Evolutionary conservation across 2,329 filamentous ascomycete species (phyloP).

Genomic region (Huntiella decipiens): DNA sequence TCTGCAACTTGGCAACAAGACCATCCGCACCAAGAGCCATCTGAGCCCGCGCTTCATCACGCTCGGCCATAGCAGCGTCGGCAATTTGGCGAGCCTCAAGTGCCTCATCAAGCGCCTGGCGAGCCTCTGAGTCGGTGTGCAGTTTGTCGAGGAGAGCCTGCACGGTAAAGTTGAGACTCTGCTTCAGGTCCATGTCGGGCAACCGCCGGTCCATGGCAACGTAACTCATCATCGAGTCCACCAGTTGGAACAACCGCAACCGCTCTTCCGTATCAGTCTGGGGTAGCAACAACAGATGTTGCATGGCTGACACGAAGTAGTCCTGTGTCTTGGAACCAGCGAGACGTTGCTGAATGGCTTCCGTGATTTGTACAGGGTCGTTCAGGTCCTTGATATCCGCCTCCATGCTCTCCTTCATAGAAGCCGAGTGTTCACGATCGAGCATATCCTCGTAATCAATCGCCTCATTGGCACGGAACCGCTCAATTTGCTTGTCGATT

Average conservation of each 20-base stretch:
- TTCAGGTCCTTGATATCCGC: slow-evolving; percentile 79
- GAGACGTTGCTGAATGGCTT: slow-evolving; percentile 75
- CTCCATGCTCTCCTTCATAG: slow-evolving; percentile 73
- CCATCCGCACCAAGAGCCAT: slow-evolving; percentile 86
- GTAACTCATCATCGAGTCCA: slow-evolving; percentile 97
- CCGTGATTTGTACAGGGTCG: slow-evolving; percentile 81
- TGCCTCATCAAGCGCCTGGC: slow-evolving; percentile 80
- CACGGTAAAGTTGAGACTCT: slow-evolving; percentile 92
- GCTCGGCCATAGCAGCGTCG: slow-evolving; percentile 86
- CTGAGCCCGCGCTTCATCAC: slow-evolving; percentile 81
- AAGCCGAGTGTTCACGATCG: slow-evolving; percentile 64
- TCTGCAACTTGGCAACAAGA: slow-evolving; percentile 78
- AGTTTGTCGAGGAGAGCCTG: slow-evolving; percentile 88
- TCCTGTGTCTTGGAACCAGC: slow-evolving; percentile 73
- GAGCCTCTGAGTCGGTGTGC: slow-evolving; percentile 87
- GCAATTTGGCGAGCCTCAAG: slow-evolving; percentile 81
- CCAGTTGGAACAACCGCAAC: slow-evolving; percentile 87
- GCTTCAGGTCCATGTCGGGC: slow-evolving; percentile 94
- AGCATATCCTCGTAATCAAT: slow-evolving; percentile 97
- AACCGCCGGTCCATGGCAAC: slow-evolving; percentile 93
- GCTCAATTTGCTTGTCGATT: slow-evolving; percentile 94
- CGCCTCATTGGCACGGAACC: slow-evolving; percentile 80
- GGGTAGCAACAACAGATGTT: slow-evolving; percentile 82
- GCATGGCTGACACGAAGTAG: slow-evolving; percentile 88
- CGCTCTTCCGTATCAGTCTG: slow-evolving; percentile 86